Evolutionary conservation across 1,284 basidiomycete genomes (phyloP), one percentile per base, ranked within the genome.

Genomic region (Puccinia coronata): DNA sequence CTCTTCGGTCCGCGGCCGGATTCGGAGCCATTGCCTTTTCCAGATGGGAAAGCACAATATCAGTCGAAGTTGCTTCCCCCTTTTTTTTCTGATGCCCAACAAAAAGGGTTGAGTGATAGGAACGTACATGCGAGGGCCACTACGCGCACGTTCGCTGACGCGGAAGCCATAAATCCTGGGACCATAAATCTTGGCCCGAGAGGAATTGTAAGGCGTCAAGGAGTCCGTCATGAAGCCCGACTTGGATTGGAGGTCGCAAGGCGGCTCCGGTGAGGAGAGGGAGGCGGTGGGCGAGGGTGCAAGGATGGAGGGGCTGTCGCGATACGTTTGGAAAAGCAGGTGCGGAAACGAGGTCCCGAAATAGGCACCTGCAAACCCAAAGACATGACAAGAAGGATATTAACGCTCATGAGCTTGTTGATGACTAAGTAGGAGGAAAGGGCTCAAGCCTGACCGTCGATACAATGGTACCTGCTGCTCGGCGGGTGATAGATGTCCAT

Each of bases 311-410:
- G n/a, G n/a, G n/a, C n/a, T n/a, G n/a, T 95, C 93, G 47, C 94
- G 92, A 88, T 97, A 99, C 83, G 93, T 95, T 86, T 98, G 96
- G 89, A 98, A 98, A 87, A 99, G 94, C 43, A 99, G 90, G 85
- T 98, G 95, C 0, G 96, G 90, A 87, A 99, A 99, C 11, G 97
- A 98, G 0, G 97, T 98, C 31, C 97, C 97, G 87, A 99, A 99
- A 88, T 98, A 99, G 25, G 97, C 96, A 81, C 95, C 95, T 97
- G 85, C 14, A 4, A 55, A 31, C 34, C 34, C 9, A 28, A 9
- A 20, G 41, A 67, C 8, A 23, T n/a, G 63, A 67, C n/a, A n/a
- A n/a, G n/a, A n/a, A n/a, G n/a, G n/a, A n/a, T n/a, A n/a, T n/a
- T n/a, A n/a, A n/a, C n/a, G n/a, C n/a, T n/a, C n/a, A n/a, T n/a